phyloP scores from a whole-genome alignment of 1,284 basidiomycete genomes.

The Cutaneotrichosporon daszewskae region DNA sequence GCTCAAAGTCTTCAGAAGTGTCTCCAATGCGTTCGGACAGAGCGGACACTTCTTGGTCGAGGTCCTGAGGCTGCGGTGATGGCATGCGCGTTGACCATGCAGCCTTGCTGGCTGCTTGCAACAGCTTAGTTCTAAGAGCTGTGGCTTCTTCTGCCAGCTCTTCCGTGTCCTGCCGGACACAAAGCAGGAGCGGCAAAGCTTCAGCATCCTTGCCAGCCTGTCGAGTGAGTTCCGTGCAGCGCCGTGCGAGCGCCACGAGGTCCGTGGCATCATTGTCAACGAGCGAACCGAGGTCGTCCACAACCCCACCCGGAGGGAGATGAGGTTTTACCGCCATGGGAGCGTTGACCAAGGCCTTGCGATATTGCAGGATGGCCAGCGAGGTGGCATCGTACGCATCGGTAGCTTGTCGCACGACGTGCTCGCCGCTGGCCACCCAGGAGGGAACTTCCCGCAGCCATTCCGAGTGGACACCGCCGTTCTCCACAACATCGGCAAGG shows the following conservation, averaged over 20 bases:
- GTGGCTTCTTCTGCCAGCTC: constrained; percentile 1
- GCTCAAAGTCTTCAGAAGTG: too few species aligned
- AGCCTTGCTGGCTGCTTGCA: constrained; percentile 4
- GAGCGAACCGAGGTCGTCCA: constrained; percentile 9
- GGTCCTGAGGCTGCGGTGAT: neutral
- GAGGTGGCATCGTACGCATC: constrained; percentile 12
- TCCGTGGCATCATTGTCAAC: constrained; percentile 16
- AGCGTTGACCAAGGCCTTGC: constrained; percentile 7
- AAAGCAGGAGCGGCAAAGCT: constrained; percentile 9
- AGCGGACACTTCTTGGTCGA: constrained; percentile 1
- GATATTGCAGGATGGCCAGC: constrained; percentile 19
- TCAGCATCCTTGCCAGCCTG: constrained; percentile 3
- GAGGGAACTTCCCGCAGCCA: constrained; percentile 13
- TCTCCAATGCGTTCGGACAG: neutral
- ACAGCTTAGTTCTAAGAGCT: neutral
- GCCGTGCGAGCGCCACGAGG: constrained; percentile 5
- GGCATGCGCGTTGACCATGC: constrained; percentile 8
- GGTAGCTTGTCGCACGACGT: constrained; percentile 3
- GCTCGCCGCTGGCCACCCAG: constrained; percentile 12
- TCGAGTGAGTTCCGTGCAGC: constrained; percentile 8
- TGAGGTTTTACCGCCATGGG: constrained; percentile 11
- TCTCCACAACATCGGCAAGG: constrained; percentile 1
- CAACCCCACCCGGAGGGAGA: constrained; percentile 6
- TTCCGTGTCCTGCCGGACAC: constrained; percentile 5
- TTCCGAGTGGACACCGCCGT: constrained; percentile 4